Evolutionary conservation across 768 basidiomycete species (phyloP), one percentile per base, ranked within the genome.

Genomic region (Tubosaeta sp.): DNA sequence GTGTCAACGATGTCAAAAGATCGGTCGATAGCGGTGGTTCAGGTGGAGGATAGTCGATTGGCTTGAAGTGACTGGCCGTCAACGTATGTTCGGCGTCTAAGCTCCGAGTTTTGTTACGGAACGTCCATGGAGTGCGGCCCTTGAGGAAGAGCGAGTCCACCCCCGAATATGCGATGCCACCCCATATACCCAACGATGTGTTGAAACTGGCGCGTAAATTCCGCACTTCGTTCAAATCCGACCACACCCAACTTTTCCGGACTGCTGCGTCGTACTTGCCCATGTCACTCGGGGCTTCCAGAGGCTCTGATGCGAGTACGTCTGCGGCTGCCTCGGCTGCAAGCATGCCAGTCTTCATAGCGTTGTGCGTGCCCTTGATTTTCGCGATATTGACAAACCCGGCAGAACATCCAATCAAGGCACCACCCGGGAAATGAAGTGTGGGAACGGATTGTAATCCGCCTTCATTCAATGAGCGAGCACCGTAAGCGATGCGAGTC

Each of bases 311-410:
- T 22, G 69, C 50, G 46, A 95, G 71, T 5, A 79, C 79, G 6
- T 83, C 77, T 59, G 77, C 93, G 0, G 91, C 91, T 0, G 89
- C 79, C 67, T 99, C 95, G 1, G 92, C 95, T 27, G 94, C 95
- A 17, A 98, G 76, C 88, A 97, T 97, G 27, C 97, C 97, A 34
- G 88, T 91, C 78, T 98, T 95, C 97, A 99, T 98, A 3, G 95
- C 94, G 54, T 95, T 98, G 67, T 98, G 97, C 0, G 95, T 95
- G 13, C 95, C 95, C 66, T 98, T 98, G 72, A 99, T 98, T 72
- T 97, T 98, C 13, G 95, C 88, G 11, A 97, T 80, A 72, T 98
- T 98, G 54, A 99, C 80, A 67, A 98, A 94, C 12, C 95, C 95
- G 1, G 95, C 97, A 0, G 92, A 87, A 71, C 95, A 97, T 0